phyloP scores from a whole-genome alignment of 1,284 basidiomycete species.

The Xanthoconium separans region DNA sequence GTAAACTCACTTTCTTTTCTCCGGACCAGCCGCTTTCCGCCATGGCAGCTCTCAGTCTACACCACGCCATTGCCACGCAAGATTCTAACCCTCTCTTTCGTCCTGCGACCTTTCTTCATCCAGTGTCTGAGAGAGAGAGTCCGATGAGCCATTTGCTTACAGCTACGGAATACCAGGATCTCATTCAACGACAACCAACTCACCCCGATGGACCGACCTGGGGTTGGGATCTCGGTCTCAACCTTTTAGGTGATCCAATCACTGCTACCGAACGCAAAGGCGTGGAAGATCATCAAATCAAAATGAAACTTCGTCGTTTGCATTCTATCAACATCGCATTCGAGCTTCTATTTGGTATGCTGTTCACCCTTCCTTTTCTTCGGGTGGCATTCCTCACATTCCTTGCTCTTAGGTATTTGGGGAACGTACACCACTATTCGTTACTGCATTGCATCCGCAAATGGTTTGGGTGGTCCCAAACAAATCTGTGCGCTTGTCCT shows the following conservation, averaged over 20 bases:
- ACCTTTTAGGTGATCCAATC: constrained; percentile 42
- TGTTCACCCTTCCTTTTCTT: constrained; percentile 18
- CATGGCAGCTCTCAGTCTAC: constrained; percentile 59
- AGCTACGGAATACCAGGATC: constrained; percentile 45
- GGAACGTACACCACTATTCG: constrained; percentile 58
- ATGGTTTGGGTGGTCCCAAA: constrained; percentile 40
- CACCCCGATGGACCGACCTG: constrained; percentile 38
- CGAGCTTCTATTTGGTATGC: constrained; percentile 48
- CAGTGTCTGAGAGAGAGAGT: constrained; percentile 46
- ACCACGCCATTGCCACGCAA: constrained; percentile 50
- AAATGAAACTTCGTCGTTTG: constrained; percentile 43
- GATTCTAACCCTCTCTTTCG: constrained; percentile 39
- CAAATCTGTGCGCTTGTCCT: constrained; percentile 51
- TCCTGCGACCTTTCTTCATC: constrained; percentile 51
- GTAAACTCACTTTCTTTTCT: constrained; percentile 16
- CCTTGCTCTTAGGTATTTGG: constrained; percentile 47
- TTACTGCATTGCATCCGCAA: constrained; percentile 57
- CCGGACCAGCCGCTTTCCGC: constrained; percentile 8
- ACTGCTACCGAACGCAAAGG: constrained; percentile 41
- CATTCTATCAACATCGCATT: constrained; percentile 39
- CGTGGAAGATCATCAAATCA: constrained; percentile 35
- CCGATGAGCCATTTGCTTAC: constrained; percentile 45
- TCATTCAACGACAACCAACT: constrained; percentile 45
- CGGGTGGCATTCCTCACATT: not conserved
- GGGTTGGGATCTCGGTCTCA: constrained; percentile 39